Evolutionary conservation across 352 stramenopile genomes (phyloP), one percentile per base, ranked within the genome.

Genomic region (Phytophthora megakarya): DNA sequence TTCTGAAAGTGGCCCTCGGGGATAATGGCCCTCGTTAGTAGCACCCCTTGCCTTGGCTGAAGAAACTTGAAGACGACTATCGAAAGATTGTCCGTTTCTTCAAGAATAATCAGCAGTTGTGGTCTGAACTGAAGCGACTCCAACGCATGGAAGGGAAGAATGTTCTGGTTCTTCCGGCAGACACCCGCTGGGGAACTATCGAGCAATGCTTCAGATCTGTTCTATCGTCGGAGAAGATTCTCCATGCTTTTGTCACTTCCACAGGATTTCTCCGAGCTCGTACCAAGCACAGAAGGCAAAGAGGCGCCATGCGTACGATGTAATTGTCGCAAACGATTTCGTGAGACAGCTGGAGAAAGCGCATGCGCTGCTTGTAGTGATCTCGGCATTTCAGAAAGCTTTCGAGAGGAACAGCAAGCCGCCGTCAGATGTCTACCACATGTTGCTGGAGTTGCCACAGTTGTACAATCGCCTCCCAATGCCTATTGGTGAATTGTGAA

Each of bases 101-200:
- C 1, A 64, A 64, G 37, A 57, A 51, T n/a, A 50, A 39, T 6
- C 25, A 57, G 15, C 45, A 65, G 38, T 15, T 58, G 19, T 65
- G 38, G 56, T 56, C 25, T 12, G 38, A 65, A 10, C 15, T 57
- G 13, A 18, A 9, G 9, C 26, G 37, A 3, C 19, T 58, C 0
- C 37, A 58, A n/a, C n/a, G 22, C 2, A 18, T 55, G 19, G 22
- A 59, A 18, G 32, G 28, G 1, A 46, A 47, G 12, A 3, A 4
- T 2, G 12, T 25, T 33, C 22, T 65, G 0, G 39, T 53, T 1
- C 8, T 59, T 0, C 57, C 26, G n/a, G 47, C 21, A 12, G 57
- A 65, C 12, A 59, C 57, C 2, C 26, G 26, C 3, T 53, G 39
- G 47, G 39, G 30, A 16, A 49, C 44, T 5, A 59, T 65, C 25